Conservation (phyloP, 2,329 filamentous ascomycete genomes). For the Trichoderma atrobrunneum region DNA sequence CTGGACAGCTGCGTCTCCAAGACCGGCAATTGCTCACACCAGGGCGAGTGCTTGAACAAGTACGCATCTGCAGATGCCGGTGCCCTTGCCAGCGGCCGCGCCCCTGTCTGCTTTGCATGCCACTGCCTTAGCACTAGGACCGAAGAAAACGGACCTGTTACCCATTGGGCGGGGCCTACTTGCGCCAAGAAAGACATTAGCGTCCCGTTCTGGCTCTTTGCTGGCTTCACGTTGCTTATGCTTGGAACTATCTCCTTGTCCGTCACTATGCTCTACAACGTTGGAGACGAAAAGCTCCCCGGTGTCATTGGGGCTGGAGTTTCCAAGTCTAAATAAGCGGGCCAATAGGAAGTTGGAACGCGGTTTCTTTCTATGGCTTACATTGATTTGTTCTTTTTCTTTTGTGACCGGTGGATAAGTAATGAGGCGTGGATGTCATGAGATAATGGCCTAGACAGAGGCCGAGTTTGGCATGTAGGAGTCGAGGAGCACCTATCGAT, state of each 20-base stretch:
- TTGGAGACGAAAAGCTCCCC: conserved; percentile 84
- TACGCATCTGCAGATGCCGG: conserved; percentile 48
- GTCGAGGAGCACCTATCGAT: conserved; percentile 1
- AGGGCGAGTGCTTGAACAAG: conserved; percentile 72
- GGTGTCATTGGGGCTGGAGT: conserved; percentile 97
- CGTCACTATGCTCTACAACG: conserved; percentile 75
- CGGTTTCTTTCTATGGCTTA: neutral
- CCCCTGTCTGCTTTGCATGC: conserved; percentile 71
- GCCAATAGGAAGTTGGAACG: neutral
- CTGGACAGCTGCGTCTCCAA: conserved; percentile 63
- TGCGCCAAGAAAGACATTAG: conserved; percentile 94
- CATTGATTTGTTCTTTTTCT: neutral
- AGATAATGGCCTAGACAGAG: neutral
- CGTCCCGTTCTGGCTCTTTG: conserved; percentile 83
- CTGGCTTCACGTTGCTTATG: conserved; percentile 68
- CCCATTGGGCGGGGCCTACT: conserved; percentile 77
- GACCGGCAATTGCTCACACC: conserved; percentile 79
- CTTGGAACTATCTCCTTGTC: conserved; percentile 66
- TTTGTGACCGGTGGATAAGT: conserved; percentile 24
- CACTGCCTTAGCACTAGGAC: conserved; percentile 60
- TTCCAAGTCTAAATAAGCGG: conserved; percentile 57
- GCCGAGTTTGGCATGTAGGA: neutral
- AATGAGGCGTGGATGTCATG: neutral
- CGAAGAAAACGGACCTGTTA: conserved; percentile 57
- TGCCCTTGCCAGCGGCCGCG: conserved; percentile 37